Base-by-base conservation (phyloP, 73 alveolate species). In the Paramecium sexaurelia region DNA sequence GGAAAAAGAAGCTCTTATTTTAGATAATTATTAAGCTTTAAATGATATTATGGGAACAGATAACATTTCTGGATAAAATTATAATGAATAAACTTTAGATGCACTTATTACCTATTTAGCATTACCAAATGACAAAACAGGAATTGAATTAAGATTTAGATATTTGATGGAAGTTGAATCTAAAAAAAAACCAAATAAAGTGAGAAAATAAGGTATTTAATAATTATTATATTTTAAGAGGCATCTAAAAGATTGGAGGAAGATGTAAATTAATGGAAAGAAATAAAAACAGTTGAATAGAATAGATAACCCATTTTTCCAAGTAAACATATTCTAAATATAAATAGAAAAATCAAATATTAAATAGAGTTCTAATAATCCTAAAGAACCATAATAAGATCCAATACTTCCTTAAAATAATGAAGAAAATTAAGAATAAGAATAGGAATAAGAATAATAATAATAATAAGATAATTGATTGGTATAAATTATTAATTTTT, bases 1-100 rank as follows among this genome's bases (percentile, higher is more conserved):
- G 55, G 90, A 78, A 20, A 41, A 78, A 24, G 73, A 78, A 26
- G 90, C 90, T 1, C 15, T 78, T 7, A 29, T 78, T 10, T 29
- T 78, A 39, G 90, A 78, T 78, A 78, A 78, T 78, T 78, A 78
- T 78, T 13, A 78, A 45, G 90, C 61, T 8, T 41, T 78, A 43
- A 43, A 26, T 78, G 90, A 78, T 19, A 39, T 78, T 22, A 78
- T 40, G 0, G 83, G 83, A 78, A 32, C 90, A 0, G 90, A 78
- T 26, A 61, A 61, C 11, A 6, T 61, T 61, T 13, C 26, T 10
- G 83, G 83, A 61, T 61, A 61, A 26, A 32, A 61, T 61, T 61
- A 2, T 26, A 61, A 61, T 61, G 83, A 61, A 6, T 61, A 61
- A 26, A 78, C 90, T 3, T 33, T 78, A 7, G 71, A 78, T 10